These are phyloP conservation scores for Teratosphaeria zuluensis DNA, from an alignment of 2,329 filamentous ascomycete species.

Conservation along the genomic window DNA sequence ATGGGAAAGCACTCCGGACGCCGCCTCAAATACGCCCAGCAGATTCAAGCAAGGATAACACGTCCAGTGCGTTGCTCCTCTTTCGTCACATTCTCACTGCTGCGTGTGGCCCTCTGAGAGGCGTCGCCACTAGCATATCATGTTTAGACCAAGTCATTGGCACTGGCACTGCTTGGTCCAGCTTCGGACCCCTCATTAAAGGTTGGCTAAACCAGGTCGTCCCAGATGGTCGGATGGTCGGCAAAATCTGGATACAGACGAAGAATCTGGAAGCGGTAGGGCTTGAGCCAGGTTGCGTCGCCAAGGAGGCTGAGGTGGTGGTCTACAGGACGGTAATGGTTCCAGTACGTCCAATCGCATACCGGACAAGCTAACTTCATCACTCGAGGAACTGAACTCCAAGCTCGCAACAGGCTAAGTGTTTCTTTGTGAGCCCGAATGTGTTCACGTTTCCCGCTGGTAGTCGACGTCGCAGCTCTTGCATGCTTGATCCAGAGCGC, in stretches of 20 bases:
- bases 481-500: neutral
- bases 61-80: neutral
- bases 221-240: neutral
- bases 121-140: neutral
- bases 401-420: neutral
- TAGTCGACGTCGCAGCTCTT: neutral
- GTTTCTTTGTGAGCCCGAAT: neutral
- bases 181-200: neutral
- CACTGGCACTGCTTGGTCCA: neutral
- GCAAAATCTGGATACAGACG: neutral
- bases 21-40: neutral
- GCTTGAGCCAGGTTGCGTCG: neutral
- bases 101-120: neutral
- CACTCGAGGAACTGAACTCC: too few relatives aligned
- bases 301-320: neutral
- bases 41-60: neutral
- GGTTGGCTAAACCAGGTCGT: neutral
- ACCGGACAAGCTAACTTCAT: neutral
- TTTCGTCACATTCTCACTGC: neutral
- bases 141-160: neutral
- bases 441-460: neutral
- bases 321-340: neutral
- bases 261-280: neutral
- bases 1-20: neutral
- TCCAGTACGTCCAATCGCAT: neutral